Percentiles rank a stretch among this genome's conserved stretches.
phyloP scores from a whole-genome alignment of 2,329 filamentous ascomycete species.

The Trichoderma harzianum region DNA sequence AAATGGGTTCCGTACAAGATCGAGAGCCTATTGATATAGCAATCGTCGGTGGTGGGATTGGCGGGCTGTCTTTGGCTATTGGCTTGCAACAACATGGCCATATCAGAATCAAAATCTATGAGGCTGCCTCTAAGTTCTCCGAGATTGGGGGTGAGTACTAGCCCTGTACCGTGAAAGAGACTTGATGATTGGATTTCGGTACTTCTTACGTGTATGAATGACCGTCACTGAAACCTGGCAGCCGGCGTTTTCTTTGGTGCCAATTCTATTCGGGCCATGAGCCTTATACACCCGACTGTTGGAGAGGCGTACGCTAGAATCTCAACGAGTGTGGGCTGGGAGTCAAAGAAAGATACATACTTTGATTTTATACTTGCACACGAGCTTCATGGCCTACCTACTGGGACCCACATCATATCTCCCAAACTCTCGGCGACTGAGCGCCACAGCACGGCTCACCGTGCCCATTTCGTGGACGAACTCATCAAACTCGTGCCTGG shows the following conservation, averaged over 20 bases:
- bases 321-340: conserved; percentile 22
- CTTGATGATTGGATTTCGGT: not conserved
- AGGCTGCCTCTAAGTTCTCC: conserved; percentile 50
- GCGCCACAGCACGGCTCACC: conserved; percentile 12
- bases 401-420: conserved; percentile 15
- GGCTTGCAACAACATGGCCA: conserved; percentile 36
- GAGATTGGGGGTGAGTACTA: conserved; percentile 45
- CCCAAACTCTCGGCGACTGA: conserved; percentile 1
- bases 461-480: conserved; percentile 21
- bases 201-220: not conserved
- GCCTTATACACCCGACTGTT: conserved; percentile 46
- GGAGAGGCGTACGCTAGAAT: conserved; percentile 40
- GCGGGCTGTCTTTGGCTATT: conserved; percentile 52
- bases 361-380: conserved; percentile 21
- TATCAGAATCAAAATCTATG: conserved; percentile 49
- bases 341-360: conserved; percentile 19
- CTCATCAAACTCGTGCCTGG: conserved; percentile 18
- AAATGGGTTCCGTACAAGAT: not conserved
- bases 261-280: conserved; percentile 54
- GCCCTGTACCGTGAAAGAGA: not conserved
- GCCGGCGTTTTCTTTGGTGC: conserved; percentile 54
- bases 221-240: not conserved
- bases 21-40: conserved; percentile 35
- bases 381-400: conserved; percentile 17
- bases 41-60: conserved; percentile 58